Base-by-base conservation (phyloP, 768 basidiomycete species). In the Pleurotus salmoneostramineus region DNA sequence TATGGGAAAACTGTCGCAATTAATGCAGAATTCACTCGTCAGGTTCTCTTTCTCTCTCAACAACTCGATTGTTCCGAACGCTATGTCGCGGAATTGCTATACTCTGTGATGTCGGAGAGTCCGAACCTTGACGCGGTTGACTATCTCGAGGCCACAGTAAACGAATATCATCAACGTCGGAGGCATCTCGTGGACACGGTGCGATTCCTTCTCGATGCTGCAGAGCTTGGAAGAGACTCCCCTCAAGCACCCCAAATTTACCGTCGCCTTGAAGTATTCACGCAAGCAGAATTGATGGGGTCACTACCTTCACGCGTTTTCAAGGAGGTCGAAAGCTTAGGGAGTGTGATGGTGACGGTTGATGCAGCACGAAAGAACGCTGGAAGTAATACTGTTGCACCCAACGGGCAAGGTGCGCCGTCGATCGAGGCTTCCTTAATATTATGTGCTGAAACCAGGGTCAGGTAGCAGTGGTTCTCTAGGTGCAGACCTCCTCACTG, bases 61-160 rank as follows among this genome's bases (percentile, higher is more conserved):
- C 84, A 91, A 56, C 85, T 97, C 55, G 79, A 83, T 64, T 85
- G 85, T 62, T 95, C 94, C 10, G 94, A 96, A 73, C 83, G 87
- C 63, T 85, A 90, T 70, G 73, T 87, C 51, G 90, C 93, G 3
- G 77, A 77, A 17, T 80, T 93, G 14, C 75, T 93, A 47, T 83
- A 89, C 58, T 72, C 80, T 17, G 77, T 88, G 43, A 85, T 87
- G 72, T 64, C 79, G 0, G 73, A 79, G 59, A 84, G 86, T 64
- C 87, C 90, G 0, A 91, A 91, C 61, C 72, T 87, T 12, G 74
- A 71, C 3, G 73, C 82, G 4, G 77, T 83, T 1, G 77, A 74
- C 56, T 82, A 76, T 51, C 74, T 92, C 34, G 92, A 94, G 66
- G 71, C 78, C 0, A 79, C 89, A 15, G 69, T 94, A 11, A 76